phyloP scores from a whole-genome alignment of 495 filamentous ascomycete species.

The Chaetomidium leptoderma region DNA sequence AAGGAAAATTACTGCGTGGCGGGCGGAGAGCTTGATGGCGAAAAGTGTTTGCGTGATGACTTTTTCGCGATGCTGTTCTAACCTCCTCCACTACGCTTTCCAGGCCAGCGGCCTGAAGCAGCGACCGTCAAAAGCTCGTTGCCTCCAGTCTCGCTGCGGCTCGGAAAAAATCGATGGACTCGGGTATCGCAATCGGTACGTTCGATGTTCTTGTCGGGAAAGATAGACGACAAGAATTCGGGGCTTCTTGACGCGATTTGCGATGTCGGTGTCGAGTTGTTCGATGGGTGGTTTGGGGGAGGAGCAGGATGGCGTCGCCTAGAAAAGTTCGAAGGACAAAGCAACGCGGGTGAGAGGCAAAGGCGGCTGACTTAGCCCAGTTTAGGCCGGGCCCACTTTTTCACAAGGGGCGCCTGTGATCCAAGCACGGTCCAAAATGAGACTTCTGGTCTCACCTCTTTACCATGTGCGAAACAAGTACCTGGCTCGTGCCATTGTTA shows the following conservation, averaged over 20 bases:
- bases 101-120: slow-evolving; percentile 38
- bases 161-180: slow-evolving; percentile 19
- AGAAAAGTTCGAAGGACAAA: slow-evolving; percentile 34
- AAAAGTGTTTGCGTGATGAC: slow-evolving; percentile 12
- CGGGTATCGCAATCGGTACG: slow-evolving; percentile 27
- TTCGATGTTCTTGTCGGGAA: slow-evolving; percentile 27
- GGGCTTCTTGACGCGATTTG: slow-evolving; percentile 38
- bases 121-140: slow-evolving; percentile 26
- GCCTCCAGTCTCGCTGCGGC: slow-evolving; percentile 24
- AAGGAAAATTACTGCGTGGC: slow-evolving; percentile 11
- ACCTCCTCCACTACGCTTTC: slow-evolving; percentile 34
- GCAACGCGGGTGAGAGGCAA: slow-evolving; percentile 19
- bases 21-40: slow-evolving; percentile 24
- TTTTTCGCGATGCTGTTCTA: slow-evolving; percentile 21
- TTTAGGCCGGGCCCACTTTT: slow-evolving; percentile 20
- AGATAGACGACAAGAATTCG: slow-evolving; percentile 26
- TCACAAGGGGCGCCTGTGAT: not conserved
- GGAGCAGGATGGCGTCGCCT: slow-evolving; percentile 24
- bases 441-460: not conserved
- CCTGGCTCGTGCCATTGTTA: too few species aligned
- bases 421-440: not conserved
- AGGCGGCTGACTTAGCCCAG: slow-evolving; percentile 19
- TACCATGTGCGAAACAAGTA: not conserved
- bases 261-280: slow-evolving; percentile 31
- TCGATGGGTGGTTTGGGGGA: slow-evolving; percentile 31